Evolutionary conservation across 2,329 filamentous ascomycete genomes (phyloP), one percentile per base, ranked within the genome.

Genomic region (Scolecobasidium constrictum): DNA sequence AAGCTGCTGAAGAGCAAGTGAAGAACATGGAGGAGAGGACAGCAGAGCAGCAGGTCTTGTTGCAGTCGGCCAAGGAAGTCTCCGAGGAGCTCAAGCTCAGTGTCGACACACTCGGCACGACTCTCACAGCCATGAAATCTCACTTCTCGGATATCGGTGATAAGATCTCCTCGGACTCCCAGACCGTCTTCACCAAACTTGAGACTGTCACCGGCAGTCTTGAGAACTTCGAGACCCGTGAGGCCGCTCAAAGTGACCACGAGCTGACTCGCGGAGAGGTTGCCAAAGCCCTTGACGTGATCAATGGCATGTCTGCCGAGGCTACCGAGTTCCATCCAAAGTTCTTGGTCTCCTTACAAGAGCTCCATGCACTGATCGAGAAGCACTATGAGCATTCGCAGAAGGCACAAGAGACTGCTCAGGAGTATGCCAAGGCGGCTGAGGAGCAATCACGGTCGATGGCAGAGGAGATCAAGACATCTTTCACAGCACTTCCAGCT

Each of bases 361-460:
- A 95, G 53, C 78, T 96, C n/a, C 71, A 93, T 31, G 69, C 78
- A 5, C 72, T 93, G 18, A 84, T 94, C 43, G 82, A 78, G 18
- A 77, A 93, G 56, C 88, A 96, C 58, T 94, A 83, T 54, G 86
- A 94, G 52, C 85, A 94, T 56, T 83, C 86, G 12, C 86, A 88
- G 61, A 72, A 75, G 35, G 58, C 64, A 9, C 56, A 58, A 21
- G 54, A 60, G 5, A 48, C 49, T 2, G 56, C 57, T 12, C 54
- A 52, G 15, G 54, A 68, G 45, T 59, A 63, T 5, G 56, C 63
- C 21, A 60, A 59, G 19, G 53, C 57, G 16, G 59, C 62, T 35
- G 58, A 65, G 15, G 66, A 68, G 45, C 65, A 69, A 38, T 59
- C 63, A 2, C 65, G 61, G 49, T 52, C 58, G 21, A 59, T 65